Percentiles rank a stretch among this genome's conserved stretches.
Conservation (phyloP, 345 rosid species). For the Noccaea bulbosa region DNA sequence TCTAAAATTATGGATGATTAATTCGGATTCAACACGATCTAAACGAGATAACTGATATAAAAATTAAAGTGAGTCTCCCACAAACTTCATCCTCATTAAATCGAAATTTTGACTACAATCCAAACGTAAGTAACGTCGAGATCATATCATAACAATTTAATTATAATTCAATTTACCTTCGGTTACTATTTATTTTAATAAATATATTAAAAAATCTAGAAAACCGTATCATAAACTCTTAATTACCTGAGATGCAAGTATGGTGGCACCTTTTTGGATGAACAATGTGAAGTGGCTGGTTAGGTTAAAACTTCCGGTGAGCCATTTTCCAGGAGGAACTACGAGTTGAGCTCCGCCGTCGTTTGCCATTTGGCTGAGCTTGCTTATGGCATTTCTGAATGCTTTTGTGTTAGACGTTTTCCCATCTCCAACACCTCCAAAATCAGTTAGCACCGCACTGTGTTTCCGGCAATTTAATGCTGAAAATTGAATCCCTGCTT, state of each 20-base stretch:
- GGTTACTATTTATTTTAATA: neutral
- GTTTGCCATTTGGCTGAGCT: constrained; percentile 51
- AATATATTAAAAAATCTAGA: neutral
- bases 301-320: constrained; percentile 85
- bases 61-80: neutral
- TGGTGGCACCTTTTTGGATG: constrained; percentile 62
- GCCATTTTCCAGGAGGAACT: constrained; percentile 81
- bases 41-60: constrained; percentile 7
- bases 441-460: constrained; percentile 61
- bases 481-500: constrained; percentile 32
- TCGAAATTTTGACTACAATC: too few species aligned
- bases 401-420: constrained; percentile 70
- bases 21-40: neutral
- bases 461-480: constrained; percentile 73
- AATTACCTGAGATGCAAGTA: constrained; percentile 75
- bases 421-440: constrained; percentile 82
- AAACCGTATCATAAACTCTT: neutral
- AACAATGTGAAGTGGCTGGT: constrained; percentile 86
- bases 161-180: neutral
- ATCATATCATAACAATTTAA: neutral
- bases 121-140: neutral
- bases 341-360: constrained; percentile 81
- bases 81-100: too few species aligned
- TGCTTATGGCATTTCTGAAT: constrained; percentile 53
- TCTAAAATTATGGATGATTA: neutral